Evolutionary conservation across 176 grass and related monocot genomes (phyloP).

Genomic region (Themeda triandra): DNA sequence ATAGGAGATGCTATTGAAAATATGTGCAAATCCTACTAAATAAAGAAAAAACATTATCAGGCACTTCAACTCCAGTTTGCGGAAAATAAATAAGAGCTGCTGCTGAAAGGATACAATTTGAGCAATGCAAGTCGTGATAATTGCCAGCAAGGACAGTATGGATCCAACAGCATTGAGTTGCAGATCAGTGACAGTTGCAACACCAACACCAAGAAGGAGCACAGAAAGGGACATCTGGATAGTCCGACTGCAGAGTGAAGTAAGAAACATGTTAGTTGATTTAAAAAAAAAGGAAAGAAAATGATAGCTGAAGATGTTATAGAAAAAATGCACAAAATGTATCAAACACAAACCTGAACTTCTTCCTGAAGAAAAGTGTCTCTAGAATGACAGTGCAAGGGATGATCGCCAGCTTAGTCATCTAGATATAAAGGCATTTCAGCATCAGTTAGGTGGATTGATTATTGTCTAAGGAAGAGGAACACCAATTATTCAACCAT

Average conservation of each 20-base stretch:
- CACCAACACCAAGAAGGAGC: conserved; percentile 94
- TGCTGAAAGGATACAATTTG: conserved; percentile 97
- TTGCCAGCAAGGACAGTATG: conserved; percentile 85
- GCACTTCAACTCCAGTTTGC: not conserved
- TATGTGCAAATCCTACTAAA: not conserved
- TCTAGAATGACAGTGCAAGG: conserved; percentile 96
- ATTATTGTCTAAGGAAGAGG: conserved; percentile 40
- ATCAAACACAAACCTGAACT: conserved; percentile 71
- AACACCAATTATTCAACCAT: conserved; percentile 27
- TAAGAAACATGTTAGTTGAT: conserved; percentile 30
- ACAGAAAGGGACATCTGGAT: conserved; percentile 86
- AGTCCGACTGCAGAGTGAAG: conserved; percentile 62
- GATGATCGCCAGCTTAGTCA: conserved; percentile 99
- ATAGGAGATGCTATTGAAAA: not conserved
- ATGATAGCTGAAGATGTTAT: conserved; percentile 14
- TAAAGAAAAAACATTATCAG: not conserved
- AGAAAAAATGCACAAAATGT: conserved; percentile 11
- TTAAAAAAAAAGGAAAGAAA: not conserved
- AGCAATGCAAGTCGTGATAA: conserved; percentile 93
- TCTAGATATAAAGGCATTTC: conserved; percentile 59
- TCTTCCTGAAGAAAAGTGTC: conserved; percentile 96
- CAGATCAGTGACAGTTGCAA: conserved; percentile 99
- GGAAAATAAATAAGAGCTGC: conserved; percentile 14
- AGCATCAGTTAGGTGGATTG: conserved; percentile 51
- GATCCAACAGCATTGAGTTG: conserved; percentile 95